Conservation (phyloP, 1,284 basidiomycete genomes). For the Fomitopsis schrenkii region DNA sequence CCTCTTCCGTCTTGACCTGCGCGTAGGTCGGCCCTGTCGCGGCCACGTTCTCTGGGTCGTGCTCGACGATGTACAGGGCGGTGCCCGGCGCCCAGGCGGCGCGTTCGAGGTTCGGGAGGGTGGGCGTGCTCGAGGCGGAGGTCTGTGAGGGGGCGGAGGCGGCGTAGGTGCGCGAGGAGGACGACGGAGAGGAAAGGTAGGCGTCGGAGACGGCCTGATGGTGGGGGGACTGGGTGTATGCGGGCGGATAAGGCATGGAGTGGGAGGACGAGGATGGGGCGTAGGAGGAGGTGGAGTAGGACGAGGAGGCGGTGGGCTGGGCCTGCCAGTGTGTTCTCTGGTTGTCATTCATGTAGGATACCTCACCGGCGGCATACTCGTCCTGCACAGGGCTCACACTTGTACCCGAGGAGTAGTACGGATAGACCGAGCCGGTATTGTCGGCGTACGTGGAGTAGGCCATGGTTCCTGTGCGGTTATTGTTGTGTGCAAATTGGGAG, state of each 20-base stretch:
- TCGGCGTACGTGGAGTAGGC: neutral
- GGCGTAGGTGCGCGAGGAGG: conserved; percentile 4
- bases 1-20: conserved; percentile 18
- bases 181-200: conserved; percentile 1
- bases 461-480: neutral
- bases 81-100: conserved; percentile 10
- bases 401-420: neutral
- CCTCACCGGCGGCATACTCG: neutral
- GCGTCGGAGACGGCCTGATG: neutral
- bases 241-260: conserved; percentile 1
- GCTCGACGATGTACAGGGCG: conserved; percentile 11
- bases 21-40: neutral
- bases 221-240: neutral
- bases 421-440: neutral
- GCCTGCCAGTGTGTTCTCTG: neutral
- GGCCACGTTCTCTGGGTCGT: neutral
- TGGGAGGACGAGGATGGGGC: neutral
- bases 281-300: neutral
- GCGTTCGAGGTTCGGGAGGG: conserved; percentile 13
- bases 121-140: conserved; percentile 7
- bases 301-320: neutral
- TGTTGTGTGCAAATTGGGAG: neutral
- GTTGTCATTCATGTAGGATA: neutral
- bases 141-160: conserved; percentile 1
- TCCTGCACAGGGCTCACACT: neutral